Percentiles rank a stretch among this genome's conserved stretches.
Evolutionary conservation across 2,329 filamentous ascomycete species (phyloP).

Genomic region (Talaromyces marneffei): DNA sequence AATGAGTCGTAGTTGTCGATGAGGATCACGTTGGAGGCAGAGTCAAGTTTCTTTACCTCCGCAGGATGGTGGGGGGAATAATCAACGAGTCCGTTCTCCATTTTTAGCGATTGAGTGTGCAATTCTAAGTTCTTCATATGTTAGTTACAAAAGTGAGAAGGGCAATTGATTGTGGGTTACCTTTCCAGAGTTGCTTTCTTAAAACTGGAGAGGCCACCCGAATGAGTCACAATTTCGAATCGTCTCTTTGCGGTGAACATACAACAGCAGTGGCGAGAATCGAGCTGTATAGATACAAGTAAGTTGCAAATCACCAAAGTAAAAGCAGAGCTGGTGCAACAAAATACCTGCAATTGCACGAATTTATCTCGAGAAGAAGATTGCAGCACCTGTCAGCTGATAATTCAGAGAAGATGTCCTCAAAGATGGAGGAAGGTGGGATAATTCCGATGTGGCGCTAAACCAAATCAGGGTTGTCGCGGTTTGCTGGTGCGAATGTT

Average conservation of each 20-base stretch:
- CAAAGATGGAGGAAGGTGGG: neutral
- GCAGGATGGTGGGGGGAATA: constrained; percentile 77
- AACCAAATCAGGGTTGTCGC: constrained; percentile 24
- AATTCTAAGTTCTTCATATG: neutral
- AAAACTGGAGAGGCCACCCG: neutral
- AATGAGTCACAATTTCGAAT: constrained; percentile 1
- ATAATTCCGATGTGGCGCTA: constrained; percentile 25
- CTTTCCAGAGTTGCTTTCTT: neutral
- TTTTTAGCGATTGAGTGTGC: constrained; percentile 12
- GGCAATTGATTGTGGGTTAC: neutral
- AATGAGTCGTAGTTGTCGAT: constrained; percentile 99
- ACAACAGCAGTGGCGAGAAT: neutral
- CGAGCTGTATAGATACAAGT: neutral
- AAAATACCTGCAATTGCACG: neutral
- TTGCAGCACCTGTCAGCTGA: neutral
- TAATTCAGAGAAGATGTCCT: neutral
- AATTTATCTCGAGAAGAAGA: neutral
- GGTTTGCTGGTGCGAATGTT: constrained; percentile 7
- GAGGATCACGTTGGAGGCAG: constrained; percentile 82
- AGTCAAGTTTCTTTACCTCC: constrained; percentile 64
- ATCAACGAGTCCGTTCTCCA: constrained; percentile 54
- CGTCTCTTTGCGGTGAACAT: neutral
- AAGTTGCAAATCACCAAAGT: neutral
- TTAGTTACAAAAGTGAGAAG: neutral
- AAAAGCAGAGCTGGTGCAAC: neutral